Conservation (phyloP, 1,284 basidiomycete species). For the Naganishia liquefaciens region DNA sequence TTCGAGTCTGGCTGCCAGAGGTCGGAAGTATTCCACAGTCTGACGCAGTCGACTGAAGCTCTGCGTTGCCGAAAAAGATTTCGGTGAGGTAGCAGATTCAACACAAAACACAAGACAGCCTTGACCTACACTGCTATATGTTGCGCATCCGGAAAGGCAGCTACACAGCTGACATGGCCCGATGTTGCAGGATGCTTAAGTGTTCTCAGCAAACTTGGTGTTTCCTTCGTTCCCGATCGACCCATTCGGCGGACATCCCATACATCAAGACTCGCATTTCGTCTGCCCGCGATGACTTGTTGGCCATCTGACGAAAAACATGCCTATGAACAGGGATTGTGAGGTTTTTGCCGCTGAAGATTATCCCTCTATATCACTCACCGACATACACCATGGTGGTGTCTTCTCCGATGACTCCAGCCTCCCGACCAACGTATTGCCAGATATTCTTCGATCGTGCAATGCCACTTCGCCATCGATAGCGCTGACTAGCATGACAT, state of each 20-base stretch:
- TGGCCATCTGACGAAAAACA: slow-evolving; percentile 88
- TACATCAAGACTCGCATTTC: slow-evolving; percentile 88
- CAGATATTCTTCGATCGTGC: slow-evolving; percentile 78
- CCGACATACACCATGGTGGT: slow-evolving; percentile 93
- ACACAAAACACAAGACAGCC: too few relatives aligned
- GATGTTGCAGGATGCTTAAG: slow-evolving; percentile 84
- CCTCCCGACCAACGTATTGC: slow-evolving; percentile 67
- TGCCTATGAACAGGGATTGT: slow-evolving; percentile 62
- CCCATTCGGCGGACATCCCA: slow-evolving; percentile 80
- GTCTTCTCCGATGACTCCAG: slow-evolving; percentile 84
- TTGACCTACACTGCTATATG: slow-evolving; percentile 79
- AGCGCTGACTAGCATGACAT: slow-evolving; percentile 82
- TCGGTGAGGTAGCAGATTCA: not conserved
- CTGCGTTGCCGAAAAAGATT: slow-evolving; percentile 53
- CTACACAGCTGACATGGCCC: slow-evolving; percentile 86
- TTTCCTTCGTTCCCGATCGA: slow-evolving; percentile 59
- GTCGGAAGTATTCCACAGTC: slow-evolving; percentile 88
- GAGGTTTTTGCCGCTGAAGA: not conserved
- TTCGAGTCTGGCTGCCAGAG: slow-evolving; percentile 65
- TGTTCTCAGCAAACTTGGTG: slow-evolving; percentile 74
- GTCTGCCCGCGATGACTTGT: slow-evolving; percentile 85
- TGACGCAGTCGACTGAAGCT: slow-evolving; percentile 88
- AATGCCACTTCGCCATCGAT: slow-evolving; percentile 91
- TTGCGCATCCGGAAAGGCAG: slow-evolving; percentile 82
- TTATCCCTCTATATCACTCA: slow-evolving; percentile 52